Base-by-base conservation (phyloP, 2,329 filamentous ascomycete genomes). In the Aspergillus bombycis region DNA sequence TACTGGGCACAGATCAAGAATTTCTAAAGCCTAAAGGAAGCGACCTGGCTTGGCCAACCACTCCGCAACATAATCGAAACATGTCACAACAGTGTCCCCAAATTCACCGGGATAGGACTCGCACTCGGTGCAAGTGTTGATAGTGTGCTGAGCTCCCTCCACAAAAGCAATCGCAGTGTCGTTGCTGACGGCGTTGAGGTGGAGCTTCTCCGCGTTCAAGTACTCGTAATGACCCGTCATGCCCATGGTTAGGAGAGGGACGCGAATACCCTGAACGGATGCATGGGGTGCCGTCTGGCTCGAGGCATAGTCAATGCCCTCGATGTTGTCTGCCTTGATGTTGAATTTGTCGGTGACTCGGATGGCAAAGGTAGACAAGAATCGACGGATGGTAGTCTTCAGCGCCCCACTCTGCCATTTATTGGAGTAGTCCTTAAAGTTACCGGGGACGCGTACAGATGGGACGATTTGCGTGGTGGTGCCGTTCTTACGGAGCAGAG, bases 1-100 rank as follows among this genome's bases (percentile, higher is more conserved):
- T 12, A 1, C 11, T 1, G 12, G 32, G 12, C 1, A 16, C 5
- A 16, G 4, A 38, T 6, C 14, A 16, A 0, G 4, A 6, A 16
- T 0, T 3, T 16, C 3, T 4, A 38, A 36, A 38, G 0, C 5
- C 34, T 38, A 38, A 5, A 38, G 0, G 14, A 38, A 38, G 5
- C 34, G 12, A 6, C 34, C 34, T 6, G 34, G 34, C 14, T 38
- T 38, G 4, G 34, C 34, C 34, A 38, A 16, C 34, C 34, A 38
- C 11, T 38, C 34, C 12, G 34, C 34, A 8, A 38, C 34, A 38
- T 38, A 38, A 38, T 38, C 34, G 14, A 38, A 38, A 38, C 34
- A 38, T 1, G 34, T 38, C 12, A 7, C 34, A 7, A 38, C 12
- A 6, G 41, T 45, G n/a, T 45, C 2, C 8, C 41, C 41, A 45